Percentiles rank a stretch among this genome's conserved stretches.
phyloP scores from a whole-genome alignment of 1,284 basidiomycete species.

The Malassezia nana region DNA sequence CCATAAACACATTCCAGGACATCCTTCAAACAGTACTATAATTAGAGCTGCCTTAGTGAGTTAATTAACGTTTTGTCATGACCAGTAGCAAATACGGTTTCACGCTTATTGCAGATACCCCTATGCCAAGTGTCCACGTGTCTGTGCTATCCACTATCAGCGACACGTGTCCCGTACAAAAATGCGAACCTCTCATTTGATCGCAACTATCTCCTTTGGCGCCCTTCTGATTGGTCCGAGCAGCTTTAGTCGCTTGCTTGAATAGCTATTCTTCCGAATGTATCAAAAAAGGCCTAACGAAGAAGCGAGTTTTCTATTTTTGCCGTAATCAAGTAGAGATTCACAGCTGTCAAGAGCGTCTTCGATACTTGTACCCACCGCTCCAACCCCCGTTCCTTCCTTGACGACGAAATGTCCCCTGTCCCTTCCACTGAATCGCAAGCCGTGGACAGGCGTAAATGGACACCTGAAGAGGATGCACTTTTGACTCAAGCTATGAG shows the following conservation, averaged over 20 bases:
- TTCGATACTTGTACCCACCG: neutral
- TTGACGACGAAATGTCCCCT: neutral
- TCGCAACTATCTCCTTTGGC: neutral
- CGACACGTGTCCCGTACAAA: neutral
- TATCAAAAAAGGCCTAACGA: neutral
- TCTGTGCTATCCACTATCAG: neutral
- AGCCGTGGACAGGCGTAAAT: constrained; percentile 11
- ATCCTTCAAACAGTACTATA: neutral
- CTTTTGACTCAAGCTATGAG: constrained; percentile 11
- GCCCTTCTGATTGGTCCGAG: neutral
- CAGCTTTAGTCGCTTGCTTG: neutral
- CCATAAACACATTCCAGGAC: neutral
- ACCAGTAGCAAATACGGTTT: neutral
- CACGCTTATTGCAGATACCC: neutral
- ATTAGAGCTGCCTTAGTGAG: neutral
- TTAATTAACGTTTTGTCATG: neutral
- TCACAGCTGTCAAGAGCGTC: neutral
- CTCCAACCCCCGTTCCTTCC: no score
- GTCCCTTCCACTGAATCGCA: neutral
- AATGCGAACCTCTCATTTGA: neutral
- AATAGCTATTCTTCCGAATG: neutral
- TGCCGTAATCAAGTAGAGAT: neutral
- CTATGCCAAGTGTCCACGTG: neutral
- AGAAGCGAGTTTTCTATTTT: neutral
- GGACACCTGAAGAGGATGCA: constrained; percentile 16